phyloP scores from a whole-genome alignment of 2,329 filamentous ascomycete species.

The Beauveria sp. region DNA sequence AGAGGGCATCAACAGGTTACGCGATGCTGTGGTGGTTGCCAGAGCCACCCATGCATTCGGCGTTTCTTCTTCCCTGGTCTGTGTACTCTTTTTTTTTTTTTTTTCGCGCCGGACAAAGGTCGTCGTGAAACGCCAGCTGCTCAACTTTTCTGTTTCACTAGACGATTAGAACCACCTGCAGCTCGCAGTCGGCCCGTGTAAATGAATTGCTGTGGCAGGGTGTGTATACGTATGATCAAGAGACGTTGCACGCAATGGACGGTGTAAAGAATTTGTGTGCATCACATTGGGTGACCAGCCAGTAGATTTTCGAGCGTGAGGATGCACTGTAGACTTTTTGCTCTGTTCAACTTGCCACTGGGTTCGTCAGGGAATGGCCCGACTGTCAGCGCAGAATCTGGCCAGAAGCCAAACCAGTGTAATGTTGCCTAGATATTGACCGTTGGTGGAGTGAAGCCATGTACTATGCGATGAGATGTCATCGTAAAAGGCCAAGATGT shows the following conservation, averaged over 20 bases:
- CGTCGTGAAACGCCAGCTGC: neutral
- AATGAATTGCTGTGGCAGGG: neutral
- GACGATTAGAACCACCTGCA: slow-evolving; percentile 1
- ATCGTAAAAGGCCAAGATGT: neutral
- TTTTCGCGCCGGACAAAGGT: neutral
- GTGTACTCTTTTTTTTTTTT: neutral
- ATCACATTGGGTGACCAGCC: neutral
- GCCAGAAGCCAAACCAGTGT: neutral
- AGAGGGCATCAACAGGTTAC: too few relatives aligned
- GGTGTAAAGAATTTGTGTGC: neutral
- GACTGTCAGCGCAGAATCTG: neutral
- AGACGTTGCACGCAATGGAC: neutral
- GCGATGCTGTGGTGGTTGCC: too few relatives aligned
- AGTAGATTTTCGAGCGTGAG: neutral
- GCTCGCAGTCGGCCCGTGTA: slow-evolving; percentile 3
- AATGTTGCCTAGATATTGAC: neutral
- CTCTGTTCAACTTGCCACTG: neutral
- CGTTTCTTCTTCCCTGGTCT: too few relatives aligned
- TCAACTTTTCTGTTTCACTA: slow-evolving; percentile 2
- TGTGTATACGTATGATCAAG: neutral
- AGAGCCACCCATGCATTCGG: too few relatives aligned
- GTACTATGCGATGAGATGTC: neutral
- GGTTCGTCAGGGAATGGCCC: neutral
- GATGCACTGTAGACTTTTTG: neutral
- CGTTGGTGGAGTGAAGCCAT: neutral